phyloP scores from a whole-genome alignment of 306 rosid genomes.

The Sindora glabra region DNA sequence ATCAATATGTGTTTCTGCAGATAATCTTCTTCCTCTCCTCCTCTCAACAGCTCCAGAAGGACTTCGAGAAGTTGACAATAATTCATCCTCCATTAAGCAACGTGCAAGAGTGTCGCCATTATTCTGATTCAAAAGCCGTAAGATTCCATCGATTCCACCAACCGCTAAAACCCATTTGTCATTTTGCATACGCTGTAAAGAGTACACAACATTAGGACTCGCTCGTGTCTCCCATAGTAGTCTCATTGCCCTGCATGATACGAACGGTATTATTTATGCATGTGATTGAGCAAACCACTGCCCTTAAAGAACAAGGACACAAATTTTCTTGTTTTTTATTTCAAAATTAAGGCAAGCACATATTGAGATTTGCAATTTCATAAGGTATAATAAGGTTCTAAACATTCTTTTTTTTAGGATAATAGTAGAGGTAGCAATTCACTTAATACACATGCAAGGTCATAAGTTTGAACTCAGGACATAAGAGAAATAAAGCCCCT shows the following conservation, averaged over 20 bases:
- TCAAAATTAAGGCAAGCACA: not conserved
- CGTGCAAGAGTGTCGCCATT: constrained; percentile 48
- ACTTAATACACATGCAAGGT: too few species aligned
- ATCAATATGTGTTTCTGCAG: constrained; percentile 34
- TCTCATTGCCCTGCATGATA: constrained; percentile 53
- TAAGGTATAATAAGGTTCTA: too few species aligned
- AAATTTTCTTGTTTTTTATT: too few species aligned
- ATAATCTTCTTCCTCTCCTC: constrained; percentile 46
- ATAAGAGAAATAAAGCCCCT: too few species aligned
- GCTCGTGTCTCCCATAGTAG: constrained; percentile 56
- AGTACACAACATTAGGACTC: constrained; percentile 59
- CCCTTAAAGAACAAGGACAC: too few species aligned
- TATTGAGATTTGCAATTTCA: not conserved
- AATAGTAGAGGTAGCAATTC: too few species aligned
- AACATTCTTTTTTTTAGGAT: too few species aligned
- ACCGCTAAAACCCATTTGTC: constrained; percentile 61
- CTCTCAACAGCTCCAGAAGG: not conserved
- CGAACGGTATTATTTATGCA: not conserved
- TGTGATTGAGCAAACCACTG: not conserved
- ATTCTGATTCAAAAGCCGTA: constrained; percentile 55
- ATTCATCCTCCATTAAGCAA: constrained; percentile 24
- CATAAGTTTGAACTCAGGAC: too few species aligned
- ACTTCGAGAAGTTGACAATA: not conserved
- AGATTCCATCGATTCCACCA: constrained; percentile 80
- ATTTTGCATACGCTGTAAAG: constrained; percentile 46